Evolutionary conservation across 1,284 basidiomycete species (phyloP).

Genomic region (Moniliophthora roreri): DNA sequence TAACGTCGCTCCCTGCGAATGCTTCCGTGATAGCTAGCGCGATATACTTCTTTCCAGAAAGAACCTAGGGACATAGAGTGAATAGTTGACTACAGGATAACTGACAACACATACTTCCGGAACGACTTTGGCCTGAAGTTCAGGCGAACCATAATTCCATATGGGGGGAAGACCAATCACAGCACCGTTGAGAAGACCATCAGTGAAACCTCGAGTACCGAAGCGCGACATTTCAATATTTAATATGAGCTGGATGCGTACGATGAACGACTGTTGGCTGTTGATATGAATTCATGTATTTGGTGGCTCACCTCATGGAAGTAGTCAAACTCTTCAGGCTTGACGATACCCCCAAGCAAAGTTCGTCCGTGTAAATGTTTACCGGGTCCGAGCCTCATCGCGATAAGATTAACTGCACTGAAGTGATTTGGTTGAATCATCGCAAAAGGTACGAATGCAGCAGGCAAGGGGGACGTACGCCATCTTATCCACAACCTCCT

Average conservation of each 20-base stretch:
- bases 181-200: constrained; percentile 68
- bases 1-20: constrained; percentile 93
- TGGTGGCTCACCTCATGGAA: constrained; percentile 61
- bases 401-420: constrained; percentile 76
- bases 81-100: constrained; percentile 24
- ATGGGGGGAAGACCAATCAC: constrained; percentile 86
- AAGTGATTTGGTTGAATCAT: constrained; percentile 5
- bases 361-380: constrained; percentile 86
- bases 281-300: constrained; percentile 3
- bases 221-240: constrained; percentile 85
- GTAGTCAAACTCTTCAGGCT: constrained; percentile 88
- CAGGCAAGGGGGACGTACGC: constrained; percentile 40
- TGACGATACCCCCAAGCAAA: constrained; percentile 82
- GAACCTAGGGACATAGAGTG: constrained; percentile 27
- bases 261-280: constrained; percentile 18
- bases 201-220: constrained; percentile 82
- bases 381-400: constrained; percentile 92
- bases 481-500: constrained; percentile 74
- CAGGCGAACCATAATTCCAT: constrained; percentile 83
- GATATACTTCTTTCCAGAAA: constrained; percentile 82
- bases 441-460: no score
- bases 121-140: constrained; percentile 71
- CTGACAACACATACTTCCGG: constrained; percentile 40
- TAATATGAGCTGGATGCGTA: constrained; percentile 62
- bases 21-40: constrained; percentile 77